Evolutionary conservation across 495 filamentous ascomycete genomes (phyloP).

Genomic region (Penicillium ucsense): DNA sequence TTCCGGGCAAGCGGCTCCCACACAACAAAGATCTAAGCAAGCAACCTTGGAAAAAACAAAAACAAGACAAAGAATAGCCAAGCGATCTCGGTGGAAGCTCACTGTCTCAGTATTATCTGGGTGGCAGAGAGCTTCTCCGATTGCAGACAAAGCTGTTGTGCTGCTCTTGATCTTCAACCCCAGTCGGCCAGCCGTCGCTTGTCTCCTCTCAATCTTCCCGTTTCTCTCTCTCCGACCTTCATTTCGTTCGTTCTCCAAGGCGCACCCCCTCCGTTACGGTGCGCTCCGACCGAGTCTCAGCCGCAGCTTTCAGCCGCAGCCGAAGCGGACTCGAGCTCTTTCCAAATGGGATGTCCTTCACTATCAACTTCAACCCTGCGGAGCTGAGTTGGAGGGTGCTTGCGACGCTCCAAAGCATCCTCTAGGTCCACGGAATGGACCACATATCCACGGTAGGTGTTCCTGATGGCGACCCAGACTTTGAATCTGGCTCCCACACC

Average conservation of each 20-base stretch:
- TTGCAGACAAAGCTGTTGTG: too few relatives aligned
- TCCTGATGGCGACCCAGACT: constrained; percentile 2
- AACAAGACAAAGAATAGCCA: background rate
- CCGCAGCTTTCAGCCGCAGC: background rate
- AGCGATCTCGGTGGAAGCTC: too few relatives aligned
- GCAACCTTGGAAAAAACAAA: background rate
- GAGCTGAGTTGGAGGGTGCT: constrained; percentile 32
- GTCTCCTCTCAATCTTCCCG: too few relatives aligned
- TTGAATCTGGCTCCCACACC: too few relatives aligned
- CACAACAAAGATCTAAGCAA: too few relatives aligned
- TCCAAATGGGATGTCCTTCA: constrained; percentile 33
- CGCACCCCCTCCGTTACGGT: constrained; percentile 9
- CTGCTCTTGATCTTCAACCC: too few relatives aligned
- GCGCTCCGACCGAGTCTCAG: background rate
- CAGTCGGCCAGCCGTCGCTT: too few relatives aligned
- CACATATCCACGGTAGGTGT: constrained; percentile 38
- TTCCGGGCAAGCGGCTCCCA: too few relatives aligned
- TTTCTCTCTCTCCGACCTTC: background rate
- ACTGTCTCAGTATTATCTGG: too few relatives aligned
- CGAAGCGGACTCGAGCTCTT: constrained; percentile 7
- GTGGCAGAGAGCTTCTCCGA: too few relatives aligned
- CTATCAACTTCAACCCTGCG: constrained; percentile 23
- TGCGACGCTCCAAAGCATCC: constrained; percentile 23
- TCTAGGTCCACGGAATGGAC: constrained; percentile 30
- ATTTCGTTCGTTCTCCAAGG: constrained; percentile 16